Conservation (phyloP, 805 yeast species). For the Lipomyces yamadae region DNA sequence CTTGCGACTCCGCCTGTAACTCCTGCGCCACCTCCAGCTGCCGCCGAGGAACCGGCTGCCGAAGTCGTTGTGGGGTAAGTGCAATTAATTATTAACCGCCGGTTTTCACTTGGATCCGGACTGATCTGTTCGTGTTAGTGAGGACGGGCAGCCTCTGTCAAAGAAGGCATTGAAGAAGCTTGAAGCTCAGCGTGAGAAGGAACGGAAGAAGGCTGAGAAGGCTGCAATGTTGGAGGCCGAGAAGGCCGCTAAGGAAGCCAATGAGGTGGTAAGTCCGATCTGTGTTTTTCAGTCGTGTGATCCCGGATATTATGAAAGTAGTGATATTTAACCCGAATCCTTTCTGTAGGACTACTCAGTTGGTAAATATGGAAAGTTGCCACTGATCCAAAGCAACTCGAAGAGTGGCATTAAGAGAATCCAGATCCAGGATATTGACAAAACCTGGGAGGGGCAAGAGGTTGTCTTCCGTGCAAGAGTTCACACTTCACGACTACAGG, state of each 20-base stretch:
- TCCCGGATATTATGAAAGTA: background rate
- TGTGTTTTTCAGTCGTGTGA: background rate
- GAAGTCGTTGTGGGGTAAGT: conserved; percentile 32
- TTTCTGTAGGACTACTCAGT: conserved; percentile 69
- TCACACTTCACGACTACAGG: conserved; percentile 92
- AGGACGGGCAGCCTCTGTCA: conserved; percentile 84
- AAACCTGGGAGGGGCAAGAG: conserved; percentile 70
- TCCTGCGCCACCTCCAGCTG: conserved; percentile 12
- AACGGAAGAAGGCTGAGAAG: conserved; percentile 87
- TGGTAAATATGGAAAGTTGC: conserved; percentile 86
- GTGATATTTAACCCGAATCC: background rate
- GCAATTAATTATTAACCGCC: background rate
- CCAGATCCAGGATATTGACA: conserved; percentile 57
- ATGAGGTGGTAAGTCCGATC: conserved; percentile 54
- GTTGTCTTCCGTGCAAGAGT: conserved; percentile 92
- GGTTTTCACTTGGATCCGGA: background rate
- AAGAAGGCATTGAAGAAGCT: conserved; percentile 95
- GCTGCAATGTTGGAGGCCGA: conserved; percentile 87
- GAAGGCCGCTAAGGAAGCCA: conserved; percentile 75
- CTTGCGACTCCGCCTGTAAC: conserved; percentile 22
- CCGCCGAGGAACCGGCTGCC: background rate
- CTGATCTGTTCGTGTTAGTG: conserved; percentile 47
- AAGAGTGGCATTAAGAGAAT: conserved; percentile 71
- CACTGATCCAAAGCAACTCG: conserved; percentile 76
- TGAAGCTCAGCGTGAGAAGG: conserved; percentile 91